Evolutionary conservation across 169 alveolate genomes (phyloP), one percentile per base, ranked within the genome.

Genomic region (Cryptosporidium sp.): DNA sequence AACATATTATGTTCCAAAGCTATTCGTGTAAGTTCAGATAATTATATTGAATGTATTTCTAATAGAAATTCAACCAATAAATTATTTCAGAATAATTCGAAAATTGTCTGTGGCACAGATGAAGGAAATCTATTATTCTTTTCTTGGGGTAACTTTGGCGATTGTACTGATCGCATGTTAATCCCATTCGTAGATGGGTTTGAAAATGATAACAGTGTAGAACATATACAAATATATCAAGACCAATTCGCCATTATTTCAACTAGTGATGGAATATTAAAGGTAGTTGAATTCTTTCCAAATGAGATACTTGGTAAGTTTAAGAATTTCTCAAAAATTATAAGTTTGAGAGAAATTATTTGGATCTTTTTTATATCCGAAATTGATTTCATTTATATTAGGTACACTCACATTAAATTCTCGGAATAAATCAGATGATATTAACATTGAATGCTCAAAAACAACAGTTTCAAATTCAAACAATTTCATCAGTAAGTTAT

Each of bases 141-240:
- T 45, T 62, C 89, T 12, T 80, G 89, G 89, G 89, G 31, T 80
- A 80, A 80, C 75, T 80, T 80, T 41, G 89, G 89, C 2, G 89
- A 80, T 31, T 80, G 89, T 62, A 80, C 61, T 80, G 89, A 80
- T 80, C 89, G 89, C 16, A 80, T 80, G 73, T 7, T 45, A 31
- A 80, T 80, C 35, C 89, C 89, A 16, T 61, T 43, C 62, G 73
- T 80, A 18, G 89, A 80, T 43, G 89, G 89, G 29, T 80, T 80
- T 80, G 69, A 80, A 31, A 65, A 65, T n/a, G 89, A 80, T 35
- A 80, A 80, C 26, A 80, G 89, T 62, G 80, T 80, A 45, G 89
- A 80, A 29, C 48, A 50, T n/a, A 23, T 80, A 45, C 80, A 59
- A 39, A 80, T 80, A 9, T 80, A 62, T 23, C 80, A 80, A 45